phyloP scores from a whole-genome alignment of 192 early-diverging fungal species.

The Entomortierella beljakovae region DNA sequence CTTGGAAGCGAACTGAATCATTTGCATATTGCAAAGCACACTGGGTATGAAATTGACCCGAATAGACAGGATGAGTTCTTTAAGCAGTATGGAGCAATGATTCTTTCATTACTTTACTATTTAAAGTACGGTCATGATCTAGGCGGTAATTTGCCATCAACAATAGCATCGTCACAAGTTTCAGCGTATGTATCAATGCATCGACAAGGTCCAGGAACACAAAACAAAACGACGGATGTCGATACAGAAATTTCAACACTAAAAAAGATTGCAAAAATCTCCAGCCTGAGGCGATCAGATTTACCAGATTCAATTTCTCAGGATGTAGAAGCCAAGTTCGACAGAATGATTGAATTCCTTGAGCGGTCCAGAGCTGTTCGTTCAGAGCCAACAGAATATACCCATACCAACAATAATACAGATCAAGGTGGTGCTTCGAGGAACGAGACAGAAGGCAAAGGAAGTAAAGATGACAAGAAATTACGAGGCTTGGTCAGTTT shows the following conservation, averaged over 20 bases:
- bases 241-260: background rate
- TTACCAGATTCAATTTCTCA: conserved; percentile 31
- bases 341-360: conserved; percentile 37
- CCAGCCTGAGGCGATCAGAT: conserved; percentile 18
- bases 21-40: conserved; percentile 51
- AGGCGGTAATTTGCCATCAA: background rate
- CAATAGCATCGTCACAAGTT: background rate
- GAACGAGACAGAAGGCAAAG: background rate
- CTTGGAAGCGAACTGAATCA: conserved; percentile 50
- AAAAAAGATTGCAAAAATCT: conserved; percentile 16
- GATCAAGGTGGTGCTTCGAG: background rate
- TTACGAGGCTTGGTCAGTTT: conserved; percentile 22
- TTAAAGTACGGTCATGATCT: conserved; percentile 35
- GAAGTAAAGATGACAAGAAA: background rate
- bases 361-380: background rate
- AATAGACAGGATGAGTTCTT: conserved; percentile 38
- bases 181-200: background rate
- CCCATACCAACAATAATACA: background rate
- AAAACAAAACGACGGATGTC: conserved; percentile 1
- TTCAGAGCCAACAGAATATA: background rate
- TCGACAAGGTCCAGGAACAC: background rate
- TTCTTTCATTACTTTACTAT: conserved; percentile 37
- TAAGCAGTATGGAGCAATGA: conserved; percentile 20
- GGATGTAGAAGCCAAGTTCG: conserved; percentile 20
- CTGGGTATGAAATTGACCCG: conserved; percentile 29